phyloP scores from a whole-genome alignment of 805 yeast species.

The Candida pseudoglaebosa region DNA sequence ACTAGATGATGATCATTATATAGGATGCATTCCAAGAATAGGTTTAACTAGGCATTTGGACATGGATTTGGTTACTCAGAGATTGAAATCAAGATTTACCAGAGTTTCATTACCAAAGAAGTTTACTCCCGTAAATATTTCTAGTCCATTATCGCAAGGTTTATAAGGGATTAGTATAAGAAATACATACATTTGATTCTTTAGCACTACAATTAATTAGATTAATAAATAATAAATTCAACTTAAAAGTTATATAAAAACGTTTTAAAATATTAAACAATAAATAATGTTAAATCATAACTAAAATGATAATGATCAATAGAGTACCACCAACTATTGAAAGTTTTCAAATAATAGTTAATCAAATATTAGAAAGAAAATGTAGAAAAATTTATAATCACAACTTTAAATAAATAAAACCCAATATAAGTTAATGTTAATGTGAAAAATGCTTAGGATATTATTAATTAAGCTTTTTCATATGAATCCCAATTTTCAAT shows the following conservation, averaged over 20 bases:
- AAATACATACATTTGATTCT: too few relatives aligned
- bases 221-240: slow-evolving; percentile 1
- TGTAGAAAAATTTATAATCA: slow-evolving; percentile 1
- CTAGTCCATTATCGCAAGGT: slow-evolving; percentile 53
- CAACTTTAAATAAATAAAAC: background rate
- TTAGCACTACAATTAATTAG: background rate
- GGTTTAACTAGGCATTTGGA: slow-evolving; percentile 91
- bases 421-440: slow-evolving; percentile 1
- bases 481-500: slow-evolving; percentile 95
- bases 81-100: slow-evolving; percentile 72
- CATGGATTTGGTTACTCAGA: slow-evolving; percentile 80
- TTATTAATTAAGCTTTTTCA: slow-evolving; percentile 40
- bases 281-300: slow-evolving; percentile 2
- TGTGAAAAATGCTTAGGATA: background rate
- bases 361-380: slow-evolving; percentile 1
- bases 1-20: slow-evolving; percentile 92
- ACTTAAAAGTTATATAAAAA: slow-evolving; percentile 4
- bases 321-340: slow-evolving; percentile 6
- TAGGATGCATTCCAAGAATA: slow-evolving; percentile 90
- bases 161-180: slow-evolving; percentile 8
- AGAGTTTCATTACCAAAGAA: slow-evolving; percentile 89
- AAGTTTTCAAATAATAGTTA: background rate
- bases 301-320: background rate
- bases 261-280: background rate
- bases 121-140: slow-evolving; percentile 83